A percentile compares a stretch with the other conserved stretches of the same genome.
Evolutionary conservation across 192 early-diverging fungal species (phyloP).

Genomic region (Chytriomyces sp.): DNA sequence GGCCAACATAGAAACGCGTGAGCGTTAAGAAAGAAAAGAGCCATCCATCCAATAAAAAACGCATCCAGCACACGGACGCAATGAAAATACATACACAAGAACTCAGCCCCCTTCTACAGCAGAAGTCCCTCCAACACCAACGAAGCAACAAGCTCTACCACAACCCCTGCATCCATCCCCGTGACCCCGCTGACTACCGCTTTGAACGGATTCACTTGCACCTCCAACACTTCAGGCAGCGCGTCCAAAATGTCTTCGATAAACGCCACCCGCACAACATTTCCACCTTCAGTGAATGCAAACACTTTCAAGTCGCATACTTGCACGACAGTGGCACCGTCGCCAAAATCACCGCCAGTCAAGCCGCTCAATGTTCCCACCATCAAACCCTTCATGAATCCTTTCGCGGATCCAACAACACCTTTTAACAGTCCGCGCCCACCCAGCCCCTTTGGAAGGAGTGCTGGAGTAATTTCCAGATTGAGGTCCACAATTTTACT

Average conservation of each 20-base stretch:
- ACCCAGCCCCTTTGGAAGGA: neutral
- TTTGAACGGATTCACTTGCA: constrained; percentile 12
- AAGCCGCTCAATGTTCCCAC: constrained; percentile 23
- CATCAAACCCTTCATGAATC: constrained; percentile 16
- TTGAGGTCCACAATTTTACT: neutral
- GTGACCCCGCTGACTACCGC: neutral
- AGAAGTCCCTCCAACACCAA: constrained; percentile 1
- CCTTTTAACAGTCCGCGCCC: neutral
- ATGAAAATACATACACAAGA: neutral
- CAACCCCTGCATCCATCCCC: constrained; percentile 6
- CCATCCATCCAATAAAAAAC: too few species aligned
- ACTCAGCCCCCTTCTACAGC: neutral
- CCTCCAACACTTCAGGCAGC: neutral
- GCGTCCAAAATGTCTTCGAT: neutral
- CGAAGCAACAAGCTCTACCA: constrained; percentile 17
- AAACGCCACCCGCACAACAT: constrained; percentile 9
- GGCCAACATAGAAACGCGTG: too few species aligned
- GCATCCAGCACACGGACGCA: too few species aligned
- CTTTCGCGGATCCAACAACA: constrained; percentile 17
- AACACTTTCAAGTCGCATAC: constrained; percentile 14
- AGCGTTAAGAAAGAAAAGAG: too few species aligned
- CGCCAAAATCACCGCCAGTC: constrained; percentile 24
- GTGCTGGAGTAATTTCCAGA: constrained; percentile 4
- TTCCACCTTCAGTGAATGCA: neutral
- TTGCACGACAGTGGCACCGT: constrained; percentile 15